A percentile compares a stretch with the other conserved stretches of the same genome.
These are phyloP conservation scores for Coemansia sp. DNA, from an alignment of 192 early-diverging fungal species.

Conservation along the genomic window DNA sequence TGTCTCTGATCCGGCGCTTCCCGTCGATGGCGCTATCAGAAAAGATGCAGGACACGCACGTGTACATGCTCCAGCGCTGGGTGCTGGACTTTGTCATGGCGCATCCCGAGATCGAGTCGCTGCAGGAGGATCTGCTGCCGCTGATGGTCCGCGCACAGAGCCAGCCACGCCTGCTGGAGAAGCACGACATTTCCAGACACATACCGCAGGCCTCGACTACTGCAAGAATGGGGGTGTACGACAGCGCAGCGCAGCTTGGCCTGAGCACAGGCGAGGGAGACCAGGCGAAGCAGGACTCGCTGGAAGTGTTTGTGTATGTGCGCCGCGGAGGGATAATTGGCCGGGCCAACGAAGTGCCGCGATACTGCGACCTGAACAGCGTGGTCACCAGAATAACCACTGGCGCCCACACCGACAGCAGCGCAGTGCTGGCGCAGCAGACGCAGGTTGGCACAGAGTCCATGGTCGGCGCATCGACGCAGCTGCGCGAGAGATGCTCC, in stretches of 20 bases:
- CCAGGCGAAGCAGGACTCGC: conserved; percentile 53
- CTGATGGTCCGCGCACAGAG: conserved; percentile 83
- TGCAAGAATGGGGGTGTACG: conserved; percentile 36
- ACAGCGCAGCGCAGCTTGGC: conserved; percentile 31
- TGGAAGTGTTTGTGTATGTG: conserved; percentile 56
- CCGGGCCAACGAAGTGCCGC: conserved; percentile 77
- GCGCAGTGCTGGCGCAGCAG: conserved; percentile 64
- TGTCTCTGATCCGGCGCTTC: conserved; percentile 67
- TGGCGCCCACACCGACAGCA: conserved; percentile 62
- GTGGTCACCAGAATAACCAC: conserved; percentile 53
- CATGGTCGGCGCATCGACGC: conserved; percentile 82
- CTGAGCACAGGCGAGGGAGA: conserved; percentile 22
- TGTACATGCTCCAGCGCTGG: conserved; percentile 94
- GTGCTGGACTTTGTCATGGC: conserved; percentile 76
- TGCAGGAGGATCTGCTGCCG: conserved; percentile 83
- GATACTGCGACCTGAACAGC: conserved; percentile 88
- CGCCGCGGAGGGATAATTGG: conserved; percentile 71
- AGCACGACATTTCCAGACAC: conserved; percentile 31
- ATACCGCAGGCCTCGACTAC: conserved; percentile 29
- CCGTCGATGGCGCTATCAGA: conserved; percentile 76
- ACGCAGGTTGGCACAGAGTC: conserved; percentile 88
- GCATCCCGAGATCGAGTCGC: conserved; percentile 66
- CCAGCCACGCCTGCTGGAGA: conserved; percentile 60
- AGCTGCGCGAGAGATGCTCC: conserved; percentile 86
- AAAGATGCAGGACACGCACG: conserved; percentile 83